Evolutionary conservation across 148 eudicot genomes (phyloP).

Genomic region (Chenopodium formosanum): DNA sequence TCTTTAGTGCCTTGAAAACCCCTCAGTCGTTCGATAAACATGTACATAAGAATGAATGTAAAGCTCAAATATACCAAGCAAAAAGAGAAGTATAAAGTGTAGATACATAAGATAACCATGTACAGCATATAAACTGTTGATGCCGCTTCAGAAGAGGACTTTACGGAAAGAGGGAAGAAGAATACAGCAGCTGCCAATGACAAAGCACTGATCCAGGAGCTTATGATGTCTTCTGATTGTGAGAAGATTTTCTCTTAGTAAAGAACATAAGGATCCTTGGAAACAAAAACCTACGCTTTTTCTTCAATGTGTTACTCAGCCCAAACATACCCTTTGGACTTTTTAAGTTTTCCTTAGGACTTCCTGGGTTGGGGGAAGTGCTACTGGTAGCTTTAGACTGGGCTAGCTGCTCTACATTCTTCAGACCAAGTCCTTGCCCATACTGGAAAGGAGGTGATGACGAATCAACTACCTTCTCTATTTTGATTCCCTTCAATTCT

Average conservation of each 20-base stretch:
- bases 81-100: background rate
- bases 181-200: background rate
- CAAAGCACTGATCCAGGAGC: background rate
- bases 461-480: conserved; percentile 33
- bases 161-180: background rate
- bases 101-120: conserved; percentile 26
- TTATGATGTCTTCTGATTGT: conserved; percentile 36
- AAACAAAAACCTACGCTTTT: conserved; percentile 35
- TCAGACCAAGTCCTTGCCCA: conserved; percentile 40
- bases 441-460: conserved; percentile 32
- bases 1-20: conserved; percentile 10
- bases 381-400: conserved; percentile 16
- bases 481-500: conserved; percentile 26
- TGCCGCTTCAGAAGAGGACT: background rate
- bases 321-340: conserved; percentile 30
- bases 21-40: conserved; percentile 5
- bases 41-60: conserved; percentile 19
- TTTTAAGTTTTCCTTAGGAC: conserved; percentile 19
- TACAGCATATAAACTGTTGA: conserved; percentile 1
- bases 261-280: conserved; percentile 46
- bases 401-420: conserved; percentile 34
- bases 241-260: conserved; percentile 31
- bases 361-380: conserved; percentile 5
- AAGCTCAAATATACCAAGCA: conserved; percentile 23
- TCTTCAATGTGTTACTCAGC: conserved; percentile 33